Evolutionary conservation across 2,329 filamentous ascomycete species (phyloP).

Genomic region (Graphiopsis chlorocephala): DNA sequence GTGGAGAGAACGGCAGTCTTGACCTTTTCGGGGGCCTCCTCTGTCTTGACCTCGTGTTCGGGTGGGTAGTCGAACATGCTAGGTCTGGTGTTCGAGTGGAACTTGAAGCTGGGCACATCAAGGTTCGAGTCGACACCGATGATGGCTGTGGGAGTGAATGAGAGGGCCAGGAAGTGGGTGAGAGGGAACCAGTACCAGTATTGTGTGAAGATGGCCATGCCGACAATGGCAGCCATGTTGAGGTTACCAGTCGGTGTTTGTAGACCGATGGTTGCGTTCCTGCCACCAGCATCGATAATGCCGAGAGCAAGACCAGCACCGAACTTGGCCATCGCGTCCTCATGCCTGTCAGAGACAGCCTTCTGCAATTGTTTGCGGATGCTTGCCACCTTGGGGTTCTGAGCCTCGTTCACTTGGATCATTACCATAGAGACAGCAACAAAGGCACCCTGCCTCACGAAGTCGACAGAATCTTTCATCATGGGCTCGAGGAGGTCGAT

Average conservation of each 20-base stretch:
- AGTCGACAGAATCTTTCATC: slow-evolving; percentile 99
- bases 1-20: slow-evolving; percentile 95
- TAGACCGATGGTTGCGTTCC: slow-evolving; percentile 96
- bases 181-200: slow-evolving; percentile 99
- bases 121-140: slow-evolving; percentile 93
- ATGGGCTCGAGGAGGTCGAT: slow-evolving; percentile 96
- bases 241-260: slow-evolving; percentile 98
- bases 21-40: slow-evolving; percentile 89
- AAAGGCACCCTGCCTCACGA: slow-evolving; percentile 92
- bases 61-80: slow-evolving; percentile 98
- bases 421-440: slow-evolving; percentile 97
- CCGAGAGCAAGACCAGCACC: slow-evolving; percentile 90
- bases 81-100: slow-evolving; percentile 89
- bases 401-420: slow-evolving; percentile 97
- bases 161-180: slow-evolving; percentile 92
- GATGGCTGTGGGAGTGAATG: slow-evolving; percentile 94
- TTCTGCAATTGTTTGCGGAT: slow-evolving; percentile 94
- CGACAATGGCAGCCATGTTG: slow-evolving; percentile 97
- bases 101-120: slow-evolving; percentile 90
- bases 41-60: slow-evolving; percentile 90
- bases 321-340: slow-evolving; percentile 99
- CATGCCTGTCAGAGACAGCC: slow-evolving; percentile 89
- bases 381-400: slow-evolving; percentile 92
- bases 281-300: slow-evolving; percentile 95
- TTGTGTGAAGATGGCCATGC: slow-evolving; percentile 96